phyloP scores from a whole-genome alignment of 805 yeast genomes.

The Clavispora santaluciae region DNA sequence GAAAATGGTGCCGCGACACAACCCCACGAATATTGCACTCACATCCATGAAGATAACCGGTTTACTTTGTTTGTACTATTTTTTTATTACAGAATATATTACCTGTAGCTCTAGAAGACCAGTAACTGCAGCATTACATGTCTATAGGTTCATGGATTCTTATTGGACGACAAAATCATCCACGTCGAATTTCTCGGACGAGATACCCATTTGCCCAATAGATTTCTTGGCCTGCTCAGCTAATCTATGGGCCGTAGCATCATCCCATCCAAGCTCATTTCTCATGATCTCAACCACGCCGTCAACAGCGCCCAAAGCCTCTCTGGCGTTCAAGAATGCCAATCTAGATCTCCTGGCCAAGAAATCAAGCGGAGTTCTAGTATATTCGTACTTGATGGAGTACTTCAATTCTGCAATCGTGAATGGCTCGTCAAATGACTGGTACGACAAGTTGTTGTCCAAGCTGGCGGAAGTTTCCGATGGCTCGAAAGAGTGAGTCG shows the following conservation, averaged over 20 bases:
- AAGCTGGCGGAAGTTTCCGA: constrained; percentile 20
- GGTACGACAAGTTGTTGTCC: constrained; percentile 39
- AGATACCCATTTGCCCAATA: constrained; percentile 59
- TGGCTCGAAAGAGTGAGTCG: constrained; percentile 26
- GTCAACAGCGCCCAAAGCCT: constrained; percentile 75
- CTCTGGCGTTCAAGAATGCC: constrained; percentile 85
- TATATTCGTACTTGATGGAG: constrained; percentile 76
- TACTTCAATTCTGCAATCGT: constrained; percentile 87
- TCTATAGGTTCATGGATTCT: background rate
- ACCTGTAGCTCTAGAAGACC: background rate
- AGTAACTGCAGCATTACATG: background rate
- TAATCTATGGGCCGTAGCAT: constrained; percentile 51
- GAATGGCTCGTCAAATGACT: constrained; percentile 71
- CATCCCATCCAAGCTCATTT: constrained; percentile 70
- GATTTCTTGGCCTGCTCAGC: constrained; percentile 47
- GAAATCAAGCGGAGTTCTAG: constrained; percentile 85
- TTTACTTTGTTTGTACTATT: no score
- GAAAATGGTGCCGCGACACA: no score
- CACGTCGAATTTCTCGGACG: constrained; percentile 18
- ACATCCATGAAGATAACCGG: no score
- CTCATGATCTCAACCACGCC: constrained; percentile 85
- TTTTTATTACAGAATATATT: background rate
- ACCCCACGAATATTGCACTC: background rate
- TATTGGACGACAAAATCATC: constrained; percentile 15
- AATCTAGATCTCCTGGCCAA: constrained; percentile 89